Conservation (phyloP, 371 early-diverging fungal species). For the Fennellomyces sp. region DNA sequence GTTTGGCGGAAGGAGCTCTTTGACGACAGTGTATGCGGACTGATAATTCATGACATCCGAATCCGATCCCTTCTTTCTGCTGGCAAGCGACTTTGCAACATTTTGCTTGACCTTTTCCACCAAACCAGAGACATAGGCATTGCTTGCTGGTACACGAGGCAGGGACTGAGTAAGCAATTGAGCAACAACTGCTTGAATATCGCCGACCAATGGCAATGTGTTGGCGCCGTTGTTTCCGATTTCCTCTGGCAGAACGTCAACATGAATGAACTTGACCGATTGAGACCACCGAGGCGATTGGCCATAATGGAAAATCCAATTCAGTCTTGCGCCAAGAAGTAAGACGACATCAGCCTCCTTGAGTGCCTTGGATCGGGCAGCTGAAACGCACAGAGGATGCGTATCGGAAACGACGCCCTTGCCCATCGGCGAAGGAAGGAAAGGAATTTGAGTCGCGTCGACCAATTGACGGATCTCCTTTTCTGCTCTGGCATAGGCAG, state of each 20-base stretch:
- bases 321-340: constrained; percentile 74
- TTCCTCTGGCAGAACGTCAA: constrained; percentile 75
- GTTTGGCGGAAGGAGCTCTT: constrained; percentile 40
- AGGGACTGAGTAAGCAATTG: constrained; percentile 44
- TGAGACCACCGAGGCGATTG: constrained; percentile 57
- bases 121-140: constrained; percentile 35
- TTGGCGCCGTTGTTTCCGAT: constrained; percentile 55
- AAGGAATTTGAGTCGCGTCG: constrained; percentile 63
- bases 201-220: constrained; percentile 65
- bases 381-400: constrained; percentile 66
- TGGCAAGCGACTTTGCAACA: constrained; percentile 30
- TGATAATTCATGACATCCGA: constrained; percentile 68
- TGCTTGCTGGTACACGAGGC: constrained; percentile 11
- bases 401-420: constrained; percentile 75
- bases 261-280: constrained; percentile 68
- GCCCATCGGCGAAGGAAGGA: constrained; percentile 84
- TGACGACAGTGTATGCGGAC: constrained; percentile 69
- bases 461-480: constrained; percentile 58
- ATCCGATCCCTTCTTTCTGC: constrained; percentile 32
- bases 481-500: constrained; percentile 73
- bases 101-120: constrained; percentile 49
- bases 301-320: constrained; percentile 87
- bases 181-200: constrained; percentile 52
- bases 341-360: constrained; percentile 73
- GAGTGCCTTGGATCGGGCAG: constrained; percentile 75